These are phyloP conservation scores for Euphrasia arctica DNA, from an alignment of 305 asterid genomes.

Conservation along the genomic window DNA sequence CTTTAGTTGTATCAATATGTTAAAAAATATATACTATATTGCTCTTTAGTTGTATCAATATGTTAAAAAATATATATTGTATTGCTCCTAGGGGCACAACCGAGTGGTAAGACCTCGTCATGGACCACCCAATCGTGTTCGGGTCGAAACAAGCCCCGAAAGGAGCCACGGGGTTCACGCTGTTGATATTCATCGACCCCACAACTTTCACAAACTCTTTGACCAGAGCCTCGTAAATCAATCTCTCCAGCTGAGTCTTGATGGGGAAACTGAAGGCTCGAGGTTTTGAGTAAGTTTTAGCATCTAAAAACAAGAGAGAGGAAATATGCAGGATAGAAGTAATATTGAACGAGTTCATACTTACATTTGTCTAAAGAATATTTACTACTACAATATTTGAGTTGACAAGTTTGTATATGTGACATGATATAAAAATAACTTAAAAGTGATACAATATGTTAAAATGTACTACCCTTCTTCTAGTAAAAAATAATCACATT, in stretches of 20 bases:
- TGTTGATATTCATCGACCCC: constrained; percentile 25
- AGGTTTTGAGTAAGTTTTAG: neutral
- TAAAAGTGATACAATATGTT: too few relatives aligned
- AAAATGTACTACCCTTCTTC: too few relatives aligned
- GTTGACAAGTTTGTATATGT: too few relatives aligned
- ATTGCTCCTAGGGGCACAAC: neutral
- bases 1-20: too few relatives aligned
- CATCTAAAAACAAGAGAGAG: neutral
- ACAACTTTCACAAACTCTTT: constrained; percentile 42
- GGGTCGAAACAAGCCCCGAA: constrained; percentile 11
- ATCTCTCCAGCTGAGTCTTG: constrained; percentile 30
- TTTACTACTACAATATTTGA: too few relatives aligned
- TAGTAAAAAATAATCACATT: too few relatives aligned
- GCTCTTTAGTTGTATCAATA: too few relatives aligned
- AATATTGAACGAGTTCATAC: neutral
- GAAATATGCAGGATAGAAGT: neutral
- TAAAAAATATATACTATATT: too few relatives aligned
- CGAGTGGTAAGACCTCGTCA: neutral
- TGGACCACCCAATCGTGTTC: neutral
- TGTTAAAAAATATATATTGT: too few relatives aligned
- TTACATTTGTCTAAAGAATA: too few relatives aligned
- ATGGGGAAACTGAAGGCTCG: constrained; percentile 35
- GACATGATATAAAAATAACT: too few relatives aligned
- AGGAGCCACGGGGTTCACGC: constrained; percentile 27
- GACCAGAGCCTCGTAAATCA: constrained; percentile 33